Evolutionary conservation across 176 grass and related monocot genomes (phyloP), one percentile per base, ranked within the genome.

Genomic region (Cymbopogon citratus): DNA sequence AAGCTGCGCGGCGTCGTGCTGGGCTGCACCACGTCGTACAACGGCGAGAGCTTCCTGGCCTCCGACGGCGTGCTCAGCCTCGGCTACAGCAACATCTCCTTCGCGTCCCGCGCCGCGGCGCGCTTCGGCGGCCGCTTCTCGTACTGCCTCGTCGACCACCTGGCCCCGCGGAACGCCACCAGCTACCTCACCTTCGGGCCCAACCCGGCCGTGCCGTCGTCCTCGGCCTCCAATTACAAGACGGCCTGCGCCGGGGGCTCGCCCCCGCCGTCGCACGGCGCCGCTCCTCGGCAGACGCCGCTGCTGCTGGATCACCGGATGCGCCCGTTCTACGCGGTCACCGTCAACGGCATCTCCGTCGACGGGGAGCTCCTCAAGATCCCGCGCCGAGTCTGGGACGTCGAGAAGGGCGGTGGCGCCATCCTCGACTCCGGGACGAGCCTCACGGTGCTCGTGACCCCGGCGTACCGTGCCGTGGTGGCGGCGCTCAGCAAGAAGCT

Each of bases 81-180:
- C 63, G 97, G 97, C 60, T 87, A 93, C 89, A 96, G 93, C 80
- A 46, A 83, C 80, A 63, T 91, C 89, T 95, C 97, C 80, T 99
- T 99, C 73, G 79, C 97, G 4, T 83, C 82, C 6, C 87, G 57
- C 26, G 97, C 93, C 84, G 88, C 95, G n/a, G 78, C 75, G 7
- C 84, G 83, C 51, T 98, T 98, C 86, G 91, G 89, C 52, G 92
- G 87, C 15, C 85, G 84, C 51, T 99, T 99, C 97, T 95, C 97
- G 62, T 99, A 99, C 88, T 99, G 97, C 89, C 91, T 99, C n/a
- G 97, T 99, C 41, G 97, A 99, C 89, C 97, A 99, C 90, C 93
- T 99, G 31, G 68, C 90, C 60, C 97, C 93, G 6, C 93, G 91
- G 49, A 95, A 95, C 84, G 81, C 83, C 68, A 91, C 92, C 26